Evolutionary conservation across 192 early-diverging fungal genomes (phyloP).

Genomic region (Coemansia aciculifera): DNA sequence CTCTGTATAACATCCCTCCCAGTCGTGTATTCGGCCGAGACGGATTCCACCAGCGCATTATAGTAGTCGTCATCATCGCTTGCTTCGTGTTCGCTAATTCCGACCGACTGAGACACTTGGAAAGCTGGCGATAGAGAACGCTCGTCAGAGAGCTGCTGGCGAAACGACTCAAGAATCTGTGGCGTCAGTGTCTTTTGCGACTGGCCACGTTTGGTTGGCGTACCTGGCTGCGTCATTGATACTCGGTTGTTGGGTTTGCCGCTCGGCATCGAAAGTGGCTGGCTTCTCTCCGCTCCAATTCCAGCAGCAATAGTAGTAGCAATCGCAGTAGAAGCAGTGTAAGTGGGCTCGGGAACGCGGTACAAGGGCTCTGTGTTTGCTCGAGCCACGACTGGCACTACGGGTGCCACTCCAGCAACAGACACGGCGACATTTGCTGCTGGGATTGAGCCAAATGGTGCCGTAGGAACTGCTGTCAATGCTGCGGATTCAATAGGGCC

Average conservation of each 20-base stretch:
- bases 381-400: slow-evolving; percentile 4
- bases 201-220: slow-evolving; percentile 31
- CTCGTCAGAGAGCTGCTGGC: slow-evolving; percentile 28
- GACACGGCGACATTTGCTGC: not conserved
- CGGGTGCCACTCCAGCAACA: not conserved
- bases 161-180: slow-evolving; percentile 45
- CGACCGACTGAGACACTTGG: not conserved
- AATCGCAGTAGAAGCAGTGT: not conserved
- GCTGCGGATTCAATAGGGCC: not conserved
- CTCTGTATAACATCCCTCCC: not conserved
- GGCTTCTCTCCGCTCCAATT: not conserved
- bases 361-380: slow-evolving; percentile 49
- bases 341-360: not conserved
- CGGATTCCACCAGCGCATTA: slow-evolving; percentile 27
- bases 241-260: not conserved
- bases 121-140: not conserved
- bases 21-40: not conserved
- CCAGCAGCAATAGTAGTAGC: too few relatives aligned
- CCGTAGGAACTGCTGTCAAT: not conserved
- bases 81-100: slow-evolving; percentile 12
- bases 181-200: slow-evolving; percentile 51
- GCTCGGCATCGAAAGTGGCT: not conserved
- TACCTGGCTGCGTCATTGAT: slow-evolving; percentile 30
- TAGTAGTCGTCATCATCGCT: slow-evolving; percentile 27
- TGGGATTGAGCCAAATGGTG: not conserved